Conservation (phyloP, 805 yeast genomes). For the Metschnikowia arizonensis region DNA sequence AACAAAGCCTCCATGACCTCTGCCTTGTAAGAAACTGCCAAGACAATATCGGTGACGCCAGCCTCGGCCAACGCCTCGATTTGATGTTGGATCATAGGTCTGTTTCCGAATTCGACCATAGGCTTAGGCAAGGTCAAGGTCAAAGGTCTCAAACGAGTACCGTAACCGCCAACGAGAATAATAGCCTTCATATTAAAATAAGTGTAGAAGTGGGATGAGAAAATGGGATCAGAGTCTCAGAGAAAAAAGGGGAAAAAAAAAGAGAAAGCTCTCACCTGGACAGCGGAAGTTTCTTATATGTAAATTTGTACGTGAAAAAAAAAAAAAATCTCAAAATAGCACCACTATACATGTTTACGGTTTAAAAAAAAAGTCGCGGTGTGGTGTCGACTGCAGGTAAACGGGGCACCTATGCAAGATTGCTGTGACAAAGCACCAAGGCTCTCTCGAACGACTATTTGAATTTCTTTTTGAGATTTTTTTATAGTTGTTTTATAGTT, state of each 20-base stretch:
- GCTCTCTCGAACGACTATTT: not conserved
- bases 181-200: conserved; percentile 74
- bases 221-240: conserved; percentile 6
- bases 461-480: not conserved
- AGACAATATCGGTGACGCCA: conserved; percentile 97
- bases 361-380: conserved; percentile 11
- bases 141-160: conserved; percentile 99
- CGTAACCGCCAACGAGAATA: conserved; percentile 98
- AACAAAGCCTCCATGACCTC: conserved; percentile 97
- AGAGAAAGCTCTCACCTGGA: not conserved
- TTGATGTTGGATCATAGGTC: conserved; percentile 98
- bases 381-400: conserved; percentile 3
- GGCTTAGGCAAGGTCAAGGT: conserved; percentile 95
- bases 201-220: not conserved
- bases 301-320: conserved; percentile 5
- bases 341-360: conserved; percentile 11
- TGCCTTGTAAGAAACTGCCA: conserved; percentile 99
- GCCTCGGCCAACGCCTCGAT: conserved; percentile 97
- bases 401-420: not conserved
- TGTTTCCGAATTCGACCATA: conserved; percentile 95
- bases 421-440: not conserved
- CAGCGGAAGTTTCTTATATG: conserved; percentile 9
- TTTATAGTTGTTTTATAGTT: no score
- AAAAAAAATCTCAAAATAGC: conserved; percentile 9
- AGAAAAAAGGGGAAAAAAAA: conserved; percentile 8